These are phyloP conservation scores for Syncephalastrum sp. DNA, from an alignment of 371 early-diverging fungal species.

Conservation along the genomic window DNA sequence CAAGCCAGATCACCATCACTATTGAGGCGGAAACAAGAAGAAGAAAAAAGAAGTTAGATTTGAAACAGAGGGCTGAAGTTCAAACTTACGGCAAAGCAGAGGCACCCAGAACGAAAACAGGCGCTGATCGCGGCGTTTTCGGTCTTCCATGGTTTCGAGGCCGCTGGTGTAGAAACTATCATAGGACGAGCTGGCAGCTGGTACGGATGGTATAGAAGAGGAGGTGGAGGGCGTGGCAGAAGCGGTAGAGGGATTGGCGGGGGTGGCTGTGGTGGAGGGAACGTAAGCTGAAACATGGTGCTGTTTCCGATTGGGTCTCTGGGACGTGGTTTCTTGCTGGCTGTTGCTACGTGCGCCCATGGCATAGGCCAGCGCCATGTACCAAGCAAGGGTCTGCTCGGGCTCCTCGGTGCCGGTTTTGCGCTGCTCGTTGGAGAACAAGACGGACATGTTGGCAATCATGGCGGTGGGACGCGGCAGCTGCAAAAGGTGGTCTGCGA, in stretches of 20 bases:
- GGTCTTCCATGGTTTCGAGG: conserved; percentile 17
- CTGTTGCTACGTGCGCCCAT: conserved; percentile 39
- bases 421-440: conserved; percentile 19
- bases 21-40: no score
- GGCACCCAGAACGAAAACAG: conserved; percentile 52
- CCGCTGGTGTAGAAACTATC: conserved; percentile 12
- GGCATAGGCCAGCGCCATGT: conserved; percentile 49
- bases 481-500: conserved; percentile 41
- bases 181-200: conserved; percentile 8
- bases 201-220: conserved; percentile 6
- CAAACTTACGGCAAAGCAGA: conserved; percentile 42
- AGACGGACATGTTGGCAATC: conserved; percentile 39
- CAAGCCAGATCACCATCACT: conserved; percentile 45
- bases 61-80: background rate
- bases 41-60: background rate
- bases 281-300: conserved; percentile 14
- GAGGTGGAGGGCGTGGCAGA: conserved; percentile 4
- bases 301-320: conserved; percentile 16
- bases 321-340: background rate
- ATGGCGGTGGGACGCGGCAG: conserved; percentile 37
- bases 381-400: conserved; percentile 47
- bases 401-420: conserved; percentile 21
- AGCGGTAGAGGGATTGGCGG: conserved; percentile 12
- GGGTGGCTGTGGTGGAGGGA: conserved; percentile 9
- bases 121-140: conserved; percentile 37